Conservation (phyloP, 257 asterid species). For the Apocynum venetum region DNA sequence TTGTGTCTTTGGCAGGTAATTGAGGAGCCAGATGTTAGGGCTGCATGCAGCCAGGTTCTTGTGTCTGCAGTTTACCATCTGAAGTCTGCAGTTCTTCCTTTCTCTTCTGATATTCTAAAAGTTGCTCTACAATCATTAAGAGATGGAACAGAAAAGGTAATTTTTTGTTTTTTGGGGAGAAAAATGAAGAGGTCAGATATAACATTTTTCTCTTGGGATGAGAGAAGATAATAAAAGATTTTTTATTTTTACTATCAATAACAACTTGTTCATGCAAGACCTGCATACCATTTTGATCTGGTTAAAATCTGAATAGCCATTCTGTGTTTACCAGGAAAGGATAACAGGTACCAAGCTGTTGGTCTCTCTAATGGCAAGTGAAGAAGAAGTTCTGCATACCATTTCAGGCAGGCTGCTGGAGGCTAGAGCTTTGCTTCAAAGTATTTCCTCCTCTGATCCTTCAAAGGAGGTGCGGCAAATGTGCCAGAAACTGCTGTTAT, state of each 20-base stretch:
- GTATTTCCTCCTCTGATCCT: constrained; percentile 45
- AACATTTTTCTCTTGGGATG: not conserved
- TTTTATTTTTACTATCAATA: not conserved
- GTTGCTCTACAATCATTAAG: constrained; percentile 56
- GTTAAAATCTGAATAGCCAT: not conserved
- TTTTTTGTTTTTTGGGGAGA: not conserved
- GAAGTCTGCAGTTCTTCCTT: constrained; percentile 55
- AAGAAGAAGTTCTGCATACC: constrained; percentile 57
- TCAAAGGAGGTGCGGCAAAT: constrained; percentile 48
- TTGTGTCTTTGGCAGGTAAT: constrained; percentile 37
- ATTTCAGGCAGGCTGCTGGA: constrained; percentile 51
- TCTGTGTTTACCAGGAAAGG: constrained; percentile 52
- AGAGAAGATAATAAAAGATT: not conserved
- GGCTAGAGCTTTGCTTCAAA: constrained; percentile 54
- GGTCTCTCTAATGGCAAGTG: constrained; percentile 70
- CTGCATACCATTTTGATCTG: not conserved
- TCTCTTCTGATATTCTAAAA: constrained; percentile 49
- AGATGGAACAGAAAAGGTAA: constrained; percentile 67
- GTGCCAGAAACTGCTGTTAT: constrained; percentile 60
- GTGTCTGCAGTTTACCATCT: constrained; percentile 67
- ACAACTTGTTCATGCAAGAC: not conserved
- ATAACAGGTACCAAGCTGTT: constrained; percentile 63
- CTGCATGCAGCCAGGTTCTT: constrained; percentile 77
- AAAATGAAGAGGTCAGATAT: not conserved
- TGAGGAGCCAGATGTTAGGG: constrained; percentile 49